Evolutionary conservation across 106 monocot genomes (phyloP), one percentile per base, ranked within the genome.

Genomic region (Posidonia australis): DNA sequence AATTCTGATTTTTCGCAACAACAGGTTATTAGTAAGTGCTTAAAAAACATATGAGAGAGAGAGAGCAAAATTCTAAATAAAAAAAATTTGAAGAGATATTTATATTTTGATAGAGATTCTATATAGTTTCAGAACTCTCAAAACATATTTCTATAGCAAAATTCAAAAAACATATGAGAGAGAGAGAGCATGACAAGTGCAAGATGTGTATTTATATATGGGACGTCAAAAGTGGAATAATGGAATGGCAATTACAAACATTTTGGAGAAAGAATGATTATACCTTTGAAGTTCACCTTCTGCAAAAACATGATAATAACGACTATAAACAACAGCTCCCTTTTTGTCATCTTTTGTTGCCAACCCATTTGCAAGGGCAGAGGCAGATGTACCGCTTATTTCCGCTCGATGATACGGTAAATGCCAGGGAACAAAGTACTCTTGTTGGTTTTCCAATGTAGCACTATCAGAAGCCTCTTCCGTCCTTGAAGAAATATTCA

Each of bases 371-470:
- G 75, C 84, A 65, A 90, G 70, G 1, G 84, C 86, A 36, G 71
- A 48, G 67, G 87, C 83, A 47, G 83, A 89, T 27, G 82, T 66
- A 73, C 83, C 78, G 54, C 72, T 59, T 66, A 90, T 73, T 72
- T 96, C 96, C 64, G 96, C 96, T 44, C 96, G 75, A 77, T 96
- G 96, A 69, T 78, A 96, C 29, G 96, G 96, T 29, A 96, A 78
- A 56, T 90, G 96, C 96, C 96, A 96, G 55, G 96, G 96, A 73
- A 96, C 86, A 77, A 96, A 90, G 62, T 90, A 96, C 65, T 96
- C 96, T 63, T 96, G 96, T 5, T 87, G 74, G 31, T 60, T 60
- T 53, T 74, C 41, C 44, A 53, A 17, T 53, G 67, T 46, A 7
- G 28, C 71, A 54, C 56, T 49, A 54, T 0, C 21, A 18, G 21